Conservation (phyloP, 345 rosid species). For the Lumnitzera racemosa region DNA sequence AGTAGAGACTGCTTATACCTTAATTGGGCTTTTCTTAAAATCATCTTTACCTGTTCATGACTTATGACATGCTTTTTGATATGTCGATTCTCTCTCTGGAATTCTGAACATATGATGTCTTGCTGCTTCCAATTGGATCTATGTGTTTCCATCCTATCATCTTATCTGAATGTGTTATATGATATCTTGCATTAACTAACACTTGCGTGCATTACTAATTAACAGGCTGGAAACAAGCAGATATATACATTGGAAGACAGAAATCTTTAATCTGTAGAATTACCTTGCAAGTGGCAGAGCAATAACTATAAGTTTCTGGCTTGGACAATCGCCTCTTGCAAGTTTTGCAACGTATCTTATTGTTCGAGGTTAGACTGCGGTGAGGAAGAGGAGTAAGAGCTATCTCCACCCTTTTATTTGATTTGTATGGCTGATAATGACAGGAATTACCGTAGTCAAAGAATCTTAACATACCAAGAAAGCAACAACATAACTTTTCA, state of each 20-base stretch:
- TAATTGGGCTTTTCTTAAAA: no score
- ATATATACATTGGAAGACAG: no score
- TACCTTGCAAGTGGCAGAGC: slow-evolving; percentile 44
- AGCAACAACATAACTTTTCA: background rate
- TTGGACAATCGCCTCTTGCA: slow-evolving; percentile 28
- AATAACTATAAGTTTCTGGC: slow-evolving; percentile 23
- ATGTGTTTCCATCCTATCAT: no score
- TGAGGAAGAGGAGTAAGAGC: slow-evolving; percentile 39
- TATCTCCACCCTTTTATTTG: slow-evolving; percentile 31
- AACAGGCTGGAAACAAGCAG: background rate
- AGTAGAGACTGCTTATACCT: no score
- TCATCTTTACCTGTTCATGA: no score
- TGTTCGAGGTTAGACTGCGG: slow-evolving; percentile 10
- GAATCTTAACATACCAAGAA: background rate
- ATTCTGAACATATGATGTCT: no score
- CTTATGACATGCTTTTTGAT: no score
- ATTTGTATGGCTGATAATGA: slow-evolving; percentile 31
- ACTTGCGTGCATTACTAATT: no score
- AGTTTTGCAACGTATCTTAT: slow-evolving; percentile 15
- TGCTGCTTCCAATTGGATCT: no score
- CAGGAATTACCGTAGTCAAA: background rate
- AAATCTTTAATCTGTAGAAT: background rate
- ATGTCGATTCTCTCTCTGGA: no score
- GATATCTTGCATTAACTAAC: no score
- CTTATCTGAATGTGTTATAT: no score